Percentiles rank a stretch among this genome's conserved stretches.
Evolutionary conservation across 148 eudicot species (phyloP).

Genomic region (Agrostemma githago): DNA sequence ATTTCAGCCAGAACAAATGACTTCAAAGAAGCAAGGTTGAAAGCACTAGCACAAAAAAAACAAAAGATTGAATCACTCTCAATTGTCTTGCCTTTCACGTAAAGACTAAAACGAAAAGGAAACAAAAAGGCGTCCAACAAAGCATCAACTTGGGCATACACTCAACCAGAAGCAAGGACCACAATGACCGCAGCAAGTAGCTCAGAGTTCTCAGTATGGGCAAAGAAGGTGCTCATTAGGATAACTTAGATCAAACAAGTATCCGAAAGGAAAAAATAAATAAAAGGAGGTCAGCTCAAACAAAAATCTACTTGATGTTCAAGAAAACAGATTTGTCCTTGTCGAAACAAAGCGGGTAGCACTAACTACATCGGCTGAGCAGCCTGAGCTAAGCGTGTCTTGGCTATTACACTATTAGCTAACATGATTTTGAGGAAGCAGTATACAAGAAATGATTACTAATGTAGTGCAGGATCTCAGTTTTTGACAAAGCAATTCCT

Average conservation of each 20-base stretch:
- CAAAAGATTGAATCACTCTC: too few species aligned
- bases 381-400: not conserved
- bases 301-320: not conserved
- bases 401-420: too few species aligned
- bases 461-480: not conserved
- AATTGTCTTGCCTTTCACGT: too few species aligned
- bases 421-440: too few species aligned
- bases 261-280: not conserved
- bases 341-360: not conserved
- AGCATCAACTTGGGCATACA: not conserved
- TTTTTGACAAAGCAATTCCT: too few species aligned
- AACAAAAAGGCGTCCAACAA: not conserved
- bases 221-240: not conserved
- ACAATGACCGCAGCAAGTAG: slow-evolving; percentile 3
- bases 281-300: not conserved
- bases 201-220: slow-evolving; percentile 12
- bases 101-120: too few species aligned
- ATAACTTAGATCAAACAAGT: not conserved
- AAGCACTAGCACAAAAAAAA: too few species aligned
- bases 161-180: not conserved
- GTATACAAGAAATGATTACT: not conserved
- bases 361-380: not conserved
- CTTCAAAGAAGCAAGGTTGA: too few species aligned
- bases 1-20: too few species aligned
- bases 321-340: not conserved